phyloP scores from a whole-genome alignment of 495 filamentous ascomycete genomes.

The Antarctomyces pellizariae region DNA sequence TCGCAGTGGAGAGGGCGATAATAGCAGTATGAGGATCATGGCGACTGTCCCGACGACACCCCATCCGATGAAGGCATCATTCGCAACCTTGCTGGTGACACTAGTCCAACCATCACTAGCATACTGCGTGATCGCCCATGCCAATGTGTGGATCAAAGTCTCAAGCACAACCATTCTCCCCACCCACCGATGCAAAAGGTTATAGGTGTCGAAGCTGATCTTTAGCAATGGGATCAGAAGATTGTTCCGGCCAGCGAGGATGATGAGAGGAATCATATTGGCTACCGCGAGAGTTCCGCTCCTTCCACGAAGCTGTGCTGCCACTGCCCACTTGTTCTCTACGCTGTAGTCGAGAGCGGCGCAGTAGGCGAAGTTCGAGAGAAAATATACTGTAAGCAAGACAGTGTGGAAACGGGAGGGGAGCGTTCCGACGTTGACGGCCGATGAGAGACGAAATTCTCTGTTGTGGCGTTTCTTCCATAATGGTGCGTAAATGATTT shows the following conservation, averaged over 20 bases:
- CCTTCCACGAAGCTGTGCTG: constrained; percentile 43
- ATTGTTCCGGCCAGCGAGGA: constrained; percentile 83
- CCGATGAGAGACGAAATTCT: constrained; percentile 55
- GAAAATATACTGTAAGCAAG: constrained; percentile 38
- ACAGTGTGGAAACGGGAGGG: constrained; percentile 65
- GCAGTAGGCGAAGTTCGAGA: constrained; percentile 41
- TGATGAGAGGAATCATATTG: constrained; percentile 64
- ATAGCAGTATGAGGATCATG: constrained; percentile 31
- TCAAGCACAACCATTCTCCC: constrained; percentile 69
- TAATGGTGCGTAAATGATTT: constrained; percentile 68
- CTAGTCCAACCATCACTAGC: constrained; percentile 39
- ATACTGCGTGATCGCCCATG: constrained; percentile 49
- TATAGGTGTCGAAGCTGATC: constrained; percentile 93
- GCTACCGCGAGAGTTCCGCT: constrained; percentile 52
- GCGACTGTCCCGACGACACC: constrained; percentile 27
- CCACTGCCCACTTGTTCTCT: constrained; percentile 25
- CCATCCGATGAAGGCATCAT: constrained; percentile 31
- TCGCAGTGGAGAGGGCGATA: constrained; percentile 50
- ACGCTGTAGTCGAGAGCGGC: constrained; percentile 32
- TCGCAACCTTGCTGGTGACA: constrained; percentile 21
- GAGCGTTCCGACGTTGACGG: constrained; percentile 62
- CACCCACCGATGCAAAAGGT: constrained; percentile 86
- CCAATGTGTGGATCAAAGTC: constrained; percentile 45
- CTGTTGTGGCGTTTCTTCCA: constrained; percentile 65
- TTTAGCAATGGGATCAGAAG: constrained; percentile 61